Evolutionary conservation across 2,329 filamentous ascomycete species (phyloP).

Genomic region (Colletotrichum higginsianum): DNA sequence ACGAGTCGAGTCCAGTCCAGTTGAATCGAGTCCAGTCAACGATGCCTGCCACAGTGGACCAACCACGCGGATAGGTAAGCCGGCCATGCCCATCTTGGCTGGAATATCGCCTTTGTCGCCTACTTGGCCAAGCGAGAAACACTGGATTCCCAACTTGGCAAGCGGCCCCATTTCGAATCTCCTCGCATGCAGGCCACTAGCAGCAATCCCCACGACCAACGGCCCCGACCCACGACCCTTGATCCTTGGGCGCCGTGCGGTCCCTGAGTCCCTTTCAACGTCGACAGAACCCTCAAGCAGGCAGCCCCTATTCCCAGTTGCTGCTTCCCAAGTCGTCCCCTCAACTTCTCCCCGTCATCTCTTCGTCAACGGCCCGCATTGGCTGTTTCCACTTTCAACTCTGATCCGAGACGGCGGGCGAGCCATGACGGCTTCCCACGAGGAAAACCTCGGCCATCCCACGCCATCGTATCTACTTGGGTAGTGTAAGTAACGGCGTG

Average conservation of each 20-base stretch:
- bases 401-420: conserved; percentile 13
- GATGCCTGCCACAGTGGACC: background rate
- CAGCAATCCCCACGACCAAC: conserved; percentile 32
- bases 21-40: too few species aligned
- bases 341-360: background rate
- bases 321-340: background rate
- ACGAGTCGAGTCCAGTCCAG: background rate
- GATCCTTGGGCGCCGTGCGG: conserved; percentile 23
- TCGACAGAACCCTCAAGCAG: conserved; percentile 1
- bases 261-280: conserved; percentile 19
- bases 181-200: conserved; percentile 38
- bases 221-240: conserved; percentile 28
- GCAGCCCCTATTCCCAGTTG: conserved; percentile 21
- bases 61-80: too few species aligned
- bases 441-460: conserved; percentile 6
- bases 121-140: conserved; percentile 38
- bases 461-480: background rate
- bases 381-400: conserved; percentile 12
- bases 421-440: background rate
- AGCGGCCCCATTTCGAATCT: conserved; percentile 35
- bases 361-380: conserved; percentile 18
- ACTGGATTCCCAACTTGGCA: conserved; percentile 38
- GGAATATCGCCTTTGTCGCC: conserved; percentile 23
- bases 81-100: conserved; percentile 13
- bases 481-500: background rate